Evolutionary conservation across 352 stramenopile species (phyloP), one percentile per base, ranked within the genome.

Genomic region (Pythium angustatum): DNA sequence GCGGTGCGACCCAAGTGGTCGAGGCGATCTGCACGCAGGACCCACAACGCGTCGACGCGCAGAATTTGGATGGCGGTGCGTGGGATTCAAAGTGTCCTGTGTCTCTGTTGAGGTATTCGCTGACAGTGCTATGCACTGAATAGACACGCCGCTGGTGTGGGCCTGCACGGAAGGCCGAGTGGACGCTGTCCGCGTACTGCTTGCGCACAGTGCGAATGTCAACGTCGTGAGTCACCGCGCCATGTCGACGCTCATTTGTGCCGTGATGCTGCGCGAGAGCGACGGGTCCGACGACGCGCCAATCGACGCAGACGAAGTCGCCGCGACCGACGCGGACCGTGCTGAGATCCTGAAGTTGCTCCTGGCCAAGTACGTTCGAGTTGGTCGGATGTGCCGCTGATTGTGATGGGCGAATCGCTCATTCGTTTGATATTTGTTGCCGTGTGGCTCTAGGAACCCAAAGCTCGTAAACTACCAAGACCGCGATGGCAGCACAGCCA

Each of bases 401-500:
- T 4, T 19, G 17, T 12, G 6, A 19, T 45, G 38, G 38, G 17
- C 8, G 38, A 19, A 15, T 27, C 5, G 15, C 40, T 47, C n/a
- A 47, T 7, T 47, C 3, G n/a, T 47, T 1, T 58, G 30, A 19
- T 36, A 5, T 12, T 26, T 45, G 14, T 24, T 62, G 31, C 3
- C 22, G 11, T n/a, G n/a, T 15, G 47, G 3, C 31, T 19, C 11
- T 54, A 85, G 75, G 45, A 89, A 88, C 51, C 58, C 55, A 10
- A 78, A 89, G 58, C 66, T 93, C 6, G 76, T 91, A 34, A 94
- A 93, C 57, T 88, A 88, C 33, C 85, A 94, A 56, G 85, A 94
- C 58, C 81, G 77, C 12, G 85, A 94, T 62, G 83, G 83, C 17
- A 94, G 83, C 66, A 89, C 85, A 5, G 85, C 85, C 17, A 93